Evolutionary conservation across 2,329 filamentous ascomycete genomes (phyloP), one percentile per base, ranked within the genome.

Genomic region (Lizonia empirigonia): DNA sequence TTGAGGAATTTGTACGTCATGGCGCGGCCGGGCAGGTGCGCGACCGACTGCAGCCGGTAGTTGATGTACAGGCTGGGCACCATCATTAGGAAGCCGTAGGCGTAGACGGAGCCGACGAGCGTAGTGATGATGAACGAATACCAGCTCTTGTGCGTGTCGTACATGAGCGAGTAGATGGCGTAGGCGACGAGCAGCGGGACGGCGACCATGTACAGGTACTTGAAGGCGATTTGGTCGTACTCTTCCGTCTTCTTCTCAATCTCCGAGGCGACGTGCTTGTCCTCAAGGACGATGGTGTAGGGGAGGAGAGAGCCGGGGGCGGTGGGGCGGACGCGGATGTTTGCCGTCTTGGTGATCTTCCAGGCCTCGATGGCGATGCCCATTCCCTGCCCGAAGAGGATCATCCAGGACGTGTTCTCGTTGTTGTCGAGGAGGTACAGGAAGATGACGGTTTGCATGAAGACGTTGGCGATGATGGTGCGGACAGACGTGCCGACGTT

Each of bases 71-170:
- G 81, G 53, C 86, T 89, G 12, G 94, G 94, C 7, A 99, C 89
- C 94, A 99, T 99, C 91, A 99, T 96, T 55, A 99, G 78, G 82
- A 99, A 99, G 4, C 94, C 94, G 71, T 99, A 99, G 0, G 94
- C 92, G 73, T 99, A 99, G 42, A 99, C 94, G 34, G 89, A 93
- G 9, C 92, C 94, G 18, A 99, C 94, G 8, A 99, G 85, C 0
- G 93, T 97, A 19, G 94, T 86, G 71, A 99, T 96, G 73, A 95
- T 82, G 79, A 92, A 99, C 34, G 89, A 94, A 78, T 97, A 97
- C 94, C 94, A 97, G 39, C 90, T 94, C 81, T 97, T 97, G 81
- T 99, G 94, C 10, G 84, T 87, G 42, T 97, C 91, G 77, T 99
- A 99, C 55, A 94, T 73, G 45, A 99, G 80, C 23, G 90, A 95